Conservation (phyloP, 2,329 filamentous ascomycete genomes). For the Lecanosticta acicola region DNA sequence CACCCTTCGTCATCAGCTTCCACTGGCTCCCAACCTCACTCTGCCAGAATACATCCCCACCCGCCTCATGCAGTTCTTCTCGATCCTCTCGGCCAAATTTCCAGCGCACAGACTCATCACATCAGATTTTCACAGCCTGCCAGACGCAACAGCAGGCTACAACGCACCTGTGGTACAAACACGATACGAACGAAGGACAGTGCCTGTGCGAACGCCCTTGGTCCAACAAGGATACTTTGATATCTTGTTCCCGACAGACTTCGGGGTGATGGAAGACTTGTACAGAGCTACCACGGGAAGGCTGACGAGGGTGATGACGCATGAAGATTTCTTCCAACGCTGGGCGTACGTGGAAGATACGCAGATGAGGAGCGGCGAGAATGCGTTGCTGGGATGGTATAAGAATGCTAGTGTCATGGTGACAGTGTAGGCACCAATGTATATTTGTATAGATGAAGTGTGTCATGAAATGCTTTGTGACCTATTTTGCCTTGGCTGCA, state of each 20-base stretch:
- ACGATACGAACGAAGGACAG: conserved; percentile 76
- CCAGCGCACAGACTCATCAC: conserved; percentile 82
- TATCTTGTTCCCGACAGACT: conserved; percentile 96
- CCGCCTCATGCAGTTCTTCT: conserved; percentile 92
- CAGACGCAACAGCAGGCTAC: conserved; percentile 73
- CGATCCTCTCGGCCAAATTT: conserved; percentile 80
- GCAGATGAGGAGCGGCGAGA: conserved; percentile 82
- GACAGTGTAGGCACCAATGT: conserved; percentile 74
- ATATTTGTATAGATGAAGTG: no score
- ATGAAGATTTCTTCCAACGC: conserved; percentile 82
- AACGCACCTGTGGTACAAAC: conserved; percentile 97
- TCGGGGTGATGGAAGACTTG: conserved; percentile 80
- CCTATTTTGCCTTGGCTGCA: no score
- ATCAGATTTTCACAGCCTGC: conserved; percentile 83
- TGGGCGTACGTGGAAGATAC: conserved; percentile 93
- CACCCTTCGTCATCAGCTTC: conserved; percentile 57
- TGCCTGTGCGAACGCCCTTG: conserved; percentile 83
- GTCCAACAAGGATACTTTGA: conserved; percentile 99
- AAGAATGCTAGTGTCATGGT: conserved; percentile 91
- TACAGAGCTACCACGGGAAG: conserved; percentile 92
- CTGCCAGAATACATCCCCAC: conserved; percentile 90
- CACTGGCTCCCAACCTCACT: conserved; percentile 70
- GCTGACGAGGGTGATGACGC: conserved; percentile 74
- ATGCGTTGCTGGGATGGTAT: conserved; percentile 87
- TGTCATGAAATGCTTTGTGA: no score